These are phyloP conservation scores for Lactuca sativa DNA, from an alignment of 129 eudicot species.

Conservation along the genomic window DNA sequence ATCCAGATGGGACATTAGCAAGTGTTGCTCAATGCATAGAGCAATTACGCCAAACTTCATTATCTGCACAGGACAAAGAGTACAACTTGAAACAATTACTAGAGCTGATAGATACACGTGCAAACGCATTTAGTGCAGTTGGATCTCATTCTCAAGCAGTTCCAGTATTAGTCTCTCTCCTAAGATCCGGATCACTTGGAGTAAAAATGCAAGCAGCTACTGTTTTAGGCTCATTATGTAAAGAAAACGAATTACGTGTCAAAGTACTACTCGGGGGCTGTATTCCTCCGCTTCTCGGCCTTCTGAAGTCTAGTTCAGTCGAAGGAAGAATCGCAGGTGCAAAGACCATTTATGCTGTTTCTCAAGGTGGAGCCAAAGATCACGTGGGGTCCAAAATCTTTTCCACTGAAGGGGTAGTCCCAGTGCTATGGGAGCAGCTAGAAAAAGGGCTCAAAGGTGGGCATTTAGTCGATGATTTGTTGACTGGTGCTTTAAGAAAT, in stretches of 20 bases:
- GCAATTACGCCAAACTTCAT: conserved; percentile 85
- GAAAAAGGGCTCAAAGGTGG: conserved; percentile 85
- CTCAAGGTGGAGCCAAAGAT: conserved; percentile 96
- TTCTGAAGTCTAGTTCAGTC: conserved; percentile 81
- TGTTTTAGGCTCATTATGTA: conserved; percentile 89
- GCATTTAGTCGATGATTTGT: conserved; percentile 70
- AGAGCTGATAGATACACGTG: conserved; percentile 87
- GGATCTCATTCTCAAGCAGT: conserved; percentile 99
- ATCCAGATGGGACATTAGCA: conserved; percentile 96
- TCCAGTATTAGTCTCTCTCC: conserved; percentile 97
- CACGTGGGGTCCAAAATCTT: conserved; percentile 97
- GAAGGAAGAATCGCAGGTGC: conserved; percentile 97
- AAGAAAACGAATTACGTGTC: conserved; percentile 92
- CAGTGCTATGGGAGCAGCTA: conserved; percentile 86
- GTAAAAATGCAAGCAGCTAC: conserved; percentile 94
- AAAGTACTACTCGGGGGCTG: conserved; percentile 97
- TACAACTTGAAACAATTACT: conserved; percentile 65
- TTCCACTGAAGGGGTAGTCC: conserved; percentile 99
- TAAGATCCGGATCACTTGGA: conserved; percentile 89
- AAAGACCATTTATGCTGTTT: conserved; percentile 90
- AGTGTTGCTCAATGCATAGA: conserved; percentile 99
- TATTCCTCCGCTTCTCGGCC: conserved; percentile 94
- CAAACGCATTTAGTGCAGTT: conserved; percentile 96
- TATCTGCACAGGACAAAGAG: conserved; percentile 87
- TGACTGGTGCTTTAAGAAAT: conserved; percentile 90